Evolutionary conservation across 495 filamentous ascomycete genomes (phyloP).

Genomic region (Penicillium pulvis): DNA sequence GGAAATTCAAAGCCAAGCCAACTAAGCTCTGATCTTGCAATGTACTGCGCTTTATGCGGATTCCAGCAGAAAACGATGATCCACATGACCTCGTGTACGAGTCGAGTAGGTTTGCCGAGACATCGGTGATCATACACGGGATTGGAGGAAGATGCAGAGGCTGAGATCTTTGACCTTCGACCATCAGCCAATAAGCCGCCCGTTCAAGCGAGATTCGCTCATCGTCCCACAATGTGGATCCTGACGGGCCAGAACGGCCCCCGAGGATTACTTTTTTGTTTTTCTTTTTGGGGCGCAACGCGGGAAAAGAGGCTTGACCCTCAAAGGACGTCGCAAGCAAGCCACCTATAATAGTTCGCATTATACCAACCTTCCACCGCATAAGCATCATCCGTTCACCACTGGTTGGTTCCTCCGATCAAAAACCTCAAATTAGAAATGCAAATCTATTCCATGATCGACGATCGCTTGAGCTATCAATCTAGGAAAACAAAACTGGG

Average conservation of each 20-base stretch:
- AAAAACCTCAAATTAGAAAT: not conserved
- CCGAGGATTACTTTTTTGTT: slow-evolving; percentile 6
- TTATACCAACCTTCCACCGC: slow-evolving; percentile 7
- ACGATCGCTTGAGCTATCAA: not conserved
- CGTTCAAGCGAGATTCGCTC: slow-evolving; percentile 2
- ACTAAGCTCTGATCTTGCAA: not conserved
- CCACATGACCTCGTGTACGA: slow-evolving; percentile 23
- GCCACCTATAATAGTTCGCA: slow-evolving; percentile 11
- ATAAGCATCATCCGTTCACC: slow-evolving; percentile 14
- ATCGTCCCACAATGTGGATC: not conserved
- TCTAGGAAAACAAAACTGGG: not conserved
- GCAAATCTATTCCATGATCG: not conserved
- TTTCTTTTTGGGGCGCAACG: not conserved
- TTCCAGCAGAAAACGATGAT: slow-evolving; percentile 1
- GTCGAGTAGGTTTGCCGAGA: slow-evolving; percentile 21
- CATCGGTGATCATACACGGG: slow-evolving; percentile 9
- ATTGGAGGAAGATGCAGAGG: slow-evolving; percentile 16
- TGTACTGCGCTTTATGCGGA: not conserved
- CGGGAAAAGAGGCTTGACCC: slow-evolving; percentile 10
- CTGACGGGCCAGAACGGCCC: slow-evolving; percentile 1
- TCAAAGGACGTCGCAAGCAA: slow-evolving; percentile 3
- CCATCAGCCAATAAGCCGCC: not conserved
- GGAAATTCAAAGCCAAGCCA: not conserved
- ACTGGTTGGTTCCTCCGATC: slow-evolving; percentile 8
- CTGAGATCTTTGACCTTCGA: slow-evolving; percentile 18